phyloP scores from a whole-genome alignment of 1,284 basidiomycete genomes.

The Trichosporon sp. region DNA sequence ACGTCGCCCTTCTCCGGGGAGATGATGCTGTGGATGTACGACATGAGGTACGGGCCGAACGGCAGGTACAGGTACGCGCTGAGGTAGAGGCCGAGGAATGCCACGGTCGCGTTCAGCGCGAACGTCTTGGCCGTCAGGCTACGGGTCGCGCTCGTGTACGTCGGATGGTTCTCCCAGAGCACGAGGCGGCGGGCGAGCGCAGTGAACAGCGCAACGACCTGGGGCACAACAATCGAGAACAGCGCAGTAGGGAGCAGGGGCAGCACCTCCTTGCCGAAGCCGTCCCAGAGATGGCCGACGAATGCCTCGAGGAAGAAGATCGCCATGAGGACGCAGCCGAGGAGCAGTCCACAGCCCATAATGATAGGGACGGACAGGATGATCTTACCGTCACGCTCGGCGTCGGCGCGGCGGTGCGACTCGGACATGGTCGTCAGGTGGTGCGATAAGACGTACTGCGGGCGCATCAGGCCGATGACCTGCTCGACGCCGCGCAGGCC shows the following conservation, averaged over 20 bases:
- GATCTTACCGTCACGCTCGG: constrained; percentile 61
- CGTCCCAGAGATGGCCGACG: constrained; percentile 75
- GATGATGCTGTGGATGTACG: constrained; percentile 52
- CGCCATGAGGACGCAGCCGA: constrained; percentile 66
- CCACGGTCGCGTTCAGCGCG: constrained; percentile 62
- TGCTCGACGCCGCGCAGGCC: constrained; percentile 63
- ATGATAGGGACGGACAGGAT: constrained; percentile 74
- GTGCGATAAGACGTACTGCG: constrained; percentile 56
- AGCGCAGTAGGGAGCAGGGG: constrained; percentile 77
- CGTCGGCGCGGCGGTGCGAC: constrained; percentile 24
- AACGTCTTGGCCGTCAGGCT: constrained; percentile 91
- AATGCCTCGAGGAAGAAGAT: constrained; percentile 87
- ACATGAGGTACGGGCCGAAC: constrained; percentile 79
- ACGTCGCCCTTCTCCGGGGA: constrained; percentile 18
- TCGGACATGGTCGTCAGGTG: constrained; percentile 42
- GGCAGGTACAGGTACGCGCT: constrained; percentile 83
- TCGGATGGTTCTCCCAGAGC: constrained; percentile 84
- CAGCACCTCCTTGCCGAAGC: constrained; percentile 73
- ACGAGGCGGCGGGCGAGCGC: constrained; percentile 67
- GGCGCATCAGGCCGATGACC: constrained; percentile 70
- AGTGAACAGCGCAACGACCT: constrained; percentile 74
- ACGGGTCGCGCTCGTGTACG: constrained; percentile 67
- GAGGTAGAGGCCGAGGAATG: constrained; percentile 77
- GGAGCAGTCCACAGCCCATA: constrained; percentile 64
- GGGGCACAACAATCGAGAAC: constrained; percentile 77